Conservation (phyloP, 805 yeast species). For the Lipomyces kockii region DNA sequence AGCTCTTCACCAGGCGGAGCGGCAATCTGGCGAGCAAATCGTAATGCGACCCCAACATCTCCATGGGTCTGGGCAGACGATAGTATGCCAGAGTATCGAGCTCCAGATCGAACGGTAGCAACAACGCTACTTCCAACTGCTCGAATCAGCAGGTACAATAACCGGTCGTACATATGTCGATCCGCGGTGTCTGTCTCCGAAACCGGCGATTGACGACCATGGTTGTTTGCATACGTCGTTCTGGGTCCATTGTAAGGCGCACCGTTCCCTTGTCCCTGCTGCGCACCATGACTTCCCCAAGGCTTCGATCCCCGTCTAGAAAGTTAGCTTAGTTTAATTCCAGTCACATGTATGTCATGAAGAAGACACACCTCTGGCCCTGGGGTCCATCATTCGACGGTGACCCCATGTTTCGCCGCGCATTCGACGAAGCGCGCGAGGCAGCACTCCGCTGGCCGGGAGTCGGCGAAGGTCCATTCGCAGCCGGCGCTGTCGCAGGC, state of each 20-base stretch:
- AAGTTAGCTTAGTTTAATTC: neutral
- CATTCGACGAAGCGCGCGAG: neutral
- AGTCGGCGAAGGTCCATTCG: conserved; percentile 14
- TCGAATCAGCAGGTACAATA: conserved; percentile 58
- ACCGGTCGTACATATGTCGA: conserved; percentile 57
- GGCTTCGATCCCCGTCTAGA: conserved; percentile 22
- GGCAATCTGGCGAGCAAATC: conserved; percentile 53
- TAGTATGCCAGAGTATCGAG: conserved; percentile 62
- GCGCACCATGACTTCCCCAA: conserved; percentile 14
- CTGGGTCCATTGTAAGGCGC: conserved; percentile 4
- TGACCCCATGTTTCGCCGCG: conserved; percentile 23
- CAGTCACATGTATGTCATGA: neutral
- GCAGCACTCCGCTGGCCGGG: conserved; percentile 1
- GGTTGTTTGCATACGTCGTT: conserved; percentile 3
- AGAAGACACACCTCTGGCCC: conserved; percentile 17
- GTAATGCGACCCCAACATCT: conserved; percentile 62
- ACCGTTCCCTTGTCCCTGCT: conserved; percentile 15
- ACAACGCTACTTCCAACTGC: conserved; percentile 63
- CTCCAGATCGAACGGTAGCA: conserved; percentile 67
- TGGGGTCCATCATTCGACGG: conserved; percentile 30
- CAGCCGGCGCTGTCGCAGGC: conserved; percentile 17
- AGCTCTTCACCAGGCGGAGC: conserved; percentile 47
- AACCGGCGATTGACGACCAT: conserved; percentile 26
- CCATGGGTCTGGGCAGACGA: conserved; percentile 51
- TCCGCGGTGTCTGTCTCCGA: conserved; percentile 41